Evolutionary conservation across 768 basidiomycete species (phyloP).

Genomic region (Kwoniella shandongensis): DNA sequence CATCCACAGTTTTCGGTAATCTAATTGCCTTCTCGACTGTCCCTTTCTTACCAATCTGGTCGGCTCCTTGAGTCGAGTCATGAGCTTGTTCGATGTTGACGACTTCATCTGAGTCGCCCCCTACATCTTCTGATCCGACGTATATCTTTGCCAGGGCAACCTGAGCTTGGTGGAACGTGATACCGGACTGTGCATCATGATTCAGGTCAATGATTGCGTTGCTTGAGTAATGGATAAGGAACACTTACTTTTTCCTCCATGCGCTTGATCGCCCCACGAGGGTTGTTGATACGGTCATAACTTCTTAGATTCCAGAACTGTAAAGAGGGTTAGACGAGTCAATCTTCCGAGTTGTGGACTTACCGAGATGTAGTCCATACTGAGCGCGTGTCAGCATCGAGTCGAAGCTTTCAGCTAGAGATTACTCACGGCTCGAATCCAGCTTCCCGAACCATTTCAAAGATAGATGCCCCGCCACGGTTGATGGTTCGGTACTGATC

Average conservation of each 20-base stretch:
- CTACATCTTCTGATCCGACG: constrained; percentile 46
- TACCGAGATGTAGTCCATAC: constrained; percentile 41
- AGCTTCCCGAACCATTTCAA: constrained; percentile 72
- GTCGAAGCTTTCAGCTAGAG: neutral
- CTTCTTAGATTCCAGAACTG: constrained; percentile 83
- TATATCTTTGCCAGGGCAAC: constrained; percentile 64
- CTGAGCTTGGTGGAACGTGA: constrained; percentile 81
- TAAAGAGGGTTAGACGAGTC: constrained; percentile 7
- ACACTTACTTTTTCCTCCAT: constrained; percentile 62
- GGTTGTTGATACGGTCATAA: constrained; percentile 80
- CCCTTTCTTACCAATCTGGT: constrained; percentile 60
- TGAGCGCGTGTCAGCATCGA: constrained; percentile 17
- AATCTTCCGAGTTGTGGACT: neutral
- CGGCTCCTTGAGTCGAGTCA: constrained; percentile 56
- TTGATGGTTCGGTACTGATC: constrained; percentile 69
- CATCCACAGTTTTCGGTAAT: constrained; percentile 67
- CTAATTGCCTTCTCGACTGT: constrained; percentile 63
- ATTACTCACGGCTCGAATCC: constrained; percentile 61
- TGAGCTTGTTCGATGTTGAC: constrained; percentile 62
- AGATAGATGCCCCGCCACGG: constrained; percentile 81
- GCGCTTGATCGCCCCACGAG: constrained; percentile 61
- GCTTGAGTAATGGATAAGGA: neutral
- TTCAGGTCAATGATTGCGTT: neutral
- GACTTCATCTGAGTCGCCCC: constrained; percentile 60
- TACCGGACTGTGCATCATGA: constrained; percentile 59